A percentile compares a stretch with the other conserved stretches of the same genome.
Evolutionary conservation across 106 monocot species (phyloP).

Genomic region (Narthecium ossifragum): DNA sequence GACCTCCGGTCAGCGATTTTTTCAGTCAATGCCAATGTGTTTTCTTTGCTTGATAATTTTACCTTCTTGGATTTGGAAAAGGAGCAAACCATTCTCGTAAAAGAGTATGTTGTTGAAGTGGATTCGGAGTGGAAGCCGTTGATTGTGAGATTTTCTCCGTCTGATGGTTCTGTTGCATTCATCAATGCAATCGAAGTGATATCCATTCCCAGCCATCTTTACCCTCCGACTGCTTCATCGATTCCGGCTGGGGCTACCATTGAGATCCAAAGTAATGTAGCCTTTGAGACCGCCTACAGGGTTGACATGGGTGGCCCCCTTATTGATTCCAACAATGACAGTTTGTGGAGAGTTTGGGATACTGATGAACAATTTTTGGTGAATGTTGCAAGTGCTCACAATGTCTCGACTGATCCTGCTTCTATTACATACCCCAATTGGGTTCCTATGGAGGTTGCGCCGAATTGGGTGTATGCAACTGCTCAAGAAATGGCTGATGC

Average conservation of each 20-base stretch:
- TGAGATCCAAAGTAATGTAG: constrained; percentile 11
- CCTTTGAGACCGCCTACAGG: constrained; percentile 42
- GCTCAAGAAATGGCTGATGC: constrained; percentile 74
- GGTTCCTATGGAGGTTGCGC: constrained; percentile 27
- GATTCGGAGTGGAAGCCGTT: constrained; percentile 17
- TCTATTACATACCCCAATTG: constrained; percentile 28
- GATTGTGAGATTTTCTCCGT: constrained; percentile 18
- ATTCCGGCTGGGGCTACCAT: constrained; percentile 9
- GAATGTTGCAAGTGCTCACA: constrained; percentile 25
- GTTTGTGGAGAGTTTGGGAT: constrained; percentile 50
- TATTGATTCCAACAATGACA: constrained; percentile 31
- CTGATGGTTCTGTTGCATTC: constrained; percentile 41
- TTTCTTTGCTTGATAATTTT: constrained; percentile 20
- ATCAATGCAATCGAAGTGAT: constrained; percentile 56
- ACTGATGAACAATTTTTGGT: constrained; percentile 36
- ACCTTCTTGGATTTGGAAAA: constrained; percentile 8
- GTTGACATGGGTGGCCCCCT: constrained; percentile 50
- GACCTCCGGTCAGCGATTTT: constrained; percentile 26
- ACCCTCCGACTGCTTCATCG: constrained; percentile 11
- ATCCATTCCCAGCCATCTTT: constrained; percentile 21
- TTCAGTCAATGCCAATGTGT: constrained; percentile 26
- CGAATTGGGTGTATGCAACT: constrained; percentile 48
- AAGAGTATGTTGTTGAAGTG: constrained; percentile 23
- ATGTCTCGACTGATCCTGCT: constrained; percentile 22
- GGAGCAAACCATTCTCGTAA: constrained; percentile 3